Evolutionary conservation across 2,329 filamentous ascomycete species (phyloP), one percentile per base, ranked within the genome.

Genomic region (Claviceps quebecensis): DNA sequence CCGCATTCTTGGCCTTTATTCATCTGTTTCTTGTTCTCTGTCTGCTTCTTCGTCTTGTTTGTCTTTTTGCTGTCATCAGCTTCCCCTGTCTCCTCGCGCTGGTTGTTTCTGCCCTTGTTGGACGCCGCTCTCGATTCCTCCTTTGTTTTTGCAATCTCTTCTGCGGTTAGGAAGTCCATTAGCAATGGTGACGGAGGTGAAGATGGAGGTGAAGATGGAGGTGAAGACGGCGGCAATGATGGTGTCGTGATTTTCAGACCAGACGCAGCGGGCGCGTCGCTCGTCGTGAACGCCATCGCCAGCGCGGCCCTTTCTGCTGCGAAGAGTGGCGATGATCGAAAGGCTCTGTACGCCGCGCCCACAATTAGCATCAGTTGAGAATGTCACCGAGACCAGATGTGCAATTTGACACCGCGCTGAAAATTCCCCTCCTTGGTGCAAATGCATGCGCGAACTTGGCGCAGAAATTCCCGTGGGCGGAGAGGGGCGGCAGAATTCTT

Each of bases 341-440:
- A 47, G 41, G 43, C 41, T 54, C 53, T 53, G n/a, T 50, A 53
- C n/a, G 36, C 55, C 26, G 54, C 50, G 43, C 54, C 52, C 14
- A 49, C 44, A 16, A 17, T 45, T 14, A 56, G 53, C 57, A 59
- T 52, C 43, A 34, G 45, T 37, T 14, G 16, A 16, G 11, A 29
- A 29, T 9, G 29, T 11, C 29, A 34, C 29, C 29, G 29, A 34
- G 29, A 11, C 9, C 9, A 34, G 29, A 34, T 4, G 29, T 11
- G 29, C 29, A 9, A 34, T 34, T 34, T 34, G 29, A 11, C 29
- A 34, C 29, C 9, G 29, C 9, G 29, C 4, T 34, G 29, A 4
- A 11, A 11, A 1, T 29, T 29, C 3, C 29, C 2, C 29, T 29
- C 26, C 26, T 29, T 4, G 3, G 8, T 29, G 26, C 26, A 29